Base-by-base conservation (phyloP, 2,329 filamentous ascomycete genomes). In the Clonostachys byssicola region DNA sequence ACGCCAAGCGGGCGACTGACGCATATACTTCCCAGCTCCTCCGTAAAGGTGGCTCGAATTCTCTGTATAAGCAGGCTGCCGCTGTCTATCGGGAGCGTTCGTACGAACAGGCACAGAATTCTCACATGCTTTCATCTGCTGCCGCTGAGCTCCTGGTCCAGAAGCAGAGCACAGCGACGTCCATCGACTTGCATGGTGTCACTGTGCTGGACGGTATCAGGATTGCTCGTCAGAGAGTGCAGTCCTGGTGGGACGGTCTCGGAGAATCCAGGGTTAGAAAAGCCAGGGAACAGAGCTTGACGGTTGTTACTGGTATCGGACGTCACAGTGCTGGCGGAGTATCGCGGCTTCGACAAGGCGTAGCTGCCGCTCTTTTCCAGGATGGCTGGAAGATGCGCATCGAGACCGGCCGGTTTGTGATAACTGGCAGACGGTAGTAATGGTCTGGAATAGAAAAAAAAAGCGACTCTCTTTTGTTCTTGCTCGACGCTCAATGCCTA, bases 311-410 rank as follows among this genome's bases (percentile, higher is more conserved):
- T 4, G 92, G 92, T 1, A 62, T 85, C 13, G 92, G 92, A 2
- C 77, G 77, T 46, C 92, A 97, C 65, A 94, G 83, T 56, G 77
- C 82, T 42, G 83, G 86, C 45, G 90, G 91, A 1, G 85, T 80
- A 47, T 89, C 87, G 2, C 84, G 82, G 54, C 64, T 97, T 49
- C 86, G 91, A 6, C 86, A 86, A 48, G 87, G 88, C 14, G 91
- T 97, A n/a, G 84, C 79, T 42, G 85, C 82, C 58, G 85, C 84
- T 60, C 71, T 97, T 40, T 75, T 84, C 38, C 77, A 80, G 41
- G 88, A 92, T 50, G 91, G 91, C 1, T 97, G 92, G 92, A 90
- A 81, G 60, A 73, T 94, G 34, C 81, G 90, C 61, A 76, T 87
- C 41, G 77, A 83, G 40, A 83, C 81, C 30, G 92, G 91, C 0